Evolutionary conservation across 2,329 filamentous ascomycete species (phyloP).

Genomic region (Pestalotiopsis sp.): DNA sequence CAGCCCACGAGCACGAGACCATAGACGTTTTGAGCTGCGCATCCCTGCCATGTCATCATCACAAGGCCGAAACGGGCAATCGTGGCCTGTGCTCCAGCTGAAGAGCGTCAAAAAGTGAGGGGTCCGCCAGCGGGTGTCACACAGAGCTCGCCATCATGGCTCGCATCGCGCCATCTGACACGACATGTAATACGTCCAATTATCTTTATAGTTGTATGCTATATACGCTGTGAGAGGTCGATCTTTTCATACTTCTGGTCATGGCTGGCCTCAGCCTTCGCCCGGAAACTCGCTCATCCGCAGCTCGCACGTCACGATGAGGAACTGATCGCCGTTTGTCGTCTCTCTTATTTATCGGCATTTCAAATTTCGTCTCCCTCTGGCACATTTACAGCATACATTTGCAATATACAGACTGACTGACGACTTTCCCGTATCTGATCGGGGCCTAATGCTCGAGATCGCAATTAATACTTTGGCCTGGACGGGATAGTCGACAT

Average conservation of each 20-base stretch:
- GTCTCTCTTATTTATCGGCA: background rate
- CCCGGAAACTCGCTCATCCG: background rate
- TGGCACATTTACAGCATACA: background rate
- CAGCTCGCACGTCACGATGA: background rate
- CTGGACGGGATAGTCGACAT: conserved; percentile 26
- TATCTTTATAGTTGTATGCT: background rate
- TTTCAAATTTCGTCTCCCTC: background rate
- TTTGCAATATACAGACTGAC: background rate
- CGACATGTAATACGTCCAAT: background rate
- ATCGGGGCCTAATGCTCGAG: too few relatives aligned
- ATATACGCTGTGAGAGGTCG: background rate
- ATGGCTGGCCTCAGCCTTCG: background rate
- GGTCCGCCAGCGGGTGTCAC: background rate
- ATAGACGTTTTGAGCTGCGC: background rate
- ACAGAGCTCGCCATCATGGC: conserved; percentile 2
- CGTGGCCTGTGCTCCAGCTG: background rate
- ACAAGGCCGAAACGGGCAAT: background rate
- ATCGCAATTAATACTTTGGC: conserved; percentile 16
- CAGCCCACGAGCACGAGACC: background rate
- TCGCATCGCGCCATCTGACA: background rate
- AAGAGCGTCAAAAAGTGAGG: background rate
- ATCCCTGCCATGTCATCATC: background rate
- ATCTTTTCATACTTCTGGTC: background rate
- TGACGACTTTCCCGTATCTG: background rate
- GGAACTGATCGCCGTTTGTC: background rate